phyloP scores from a whole-genome alignment of 306 rosid genomes.

The Quillaja saponaria region DNA sequence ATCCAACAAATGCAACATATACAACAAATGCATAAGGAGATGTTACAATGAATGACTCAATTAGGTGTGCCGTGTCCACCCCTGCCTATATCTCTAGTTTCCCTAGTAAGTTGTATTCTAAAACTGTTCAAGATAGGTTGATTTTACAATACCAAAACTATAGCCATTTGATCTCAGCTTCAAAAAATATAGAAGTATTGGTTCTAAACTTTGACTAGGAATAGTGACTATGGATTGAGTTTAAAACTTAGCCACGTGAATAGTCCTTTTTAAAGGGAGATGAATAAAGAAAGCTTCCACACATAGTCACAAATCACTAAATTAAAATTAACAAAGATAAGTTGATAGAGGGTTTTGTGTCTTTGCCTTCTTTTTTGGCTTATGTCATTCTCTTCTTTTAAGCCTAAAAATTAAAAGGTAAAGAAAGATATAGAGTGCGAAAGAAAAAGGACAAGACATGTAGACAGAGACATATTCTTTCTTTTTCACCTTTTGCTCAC shows the following conservation, averaged over 20 bases:
- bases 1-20: too few relatives aligned
- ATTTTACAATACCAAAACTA: neutral
- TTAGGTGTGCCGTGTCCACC: too few relatives aligned
- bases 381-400: slow-evolving; percentile 31
- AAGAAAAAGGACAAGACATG: neutral
- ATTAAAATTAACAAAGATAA: neutral
- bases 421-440: slow-evolving; percentile 1
- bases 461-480: slow-evolving; percentile 1
- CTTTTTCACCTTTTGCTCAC: neutral
- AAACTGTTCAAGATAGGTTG: too few relatives aligned
- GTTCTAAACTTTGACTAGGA: slow-evolving; percentile 30
- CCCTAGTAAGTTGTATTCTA: too few relatives aligned
- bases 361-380: slow-evolving; percentile 45
- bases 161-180: neutral
- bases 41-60: too few relatives aligned
- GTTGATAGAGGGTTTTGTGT: neutral
- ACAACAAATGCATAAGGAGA: too few relatives aligned
- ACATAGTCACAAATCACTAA: too few relatives aligned
- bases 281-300: neutral
- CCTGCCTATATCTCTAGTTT: too few relatives aligned
- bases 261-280: neutral
- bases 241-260: neutral
- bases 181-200: too few relatives aligned
- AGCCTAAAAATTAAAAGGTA: slow-evolving; percentile 14
- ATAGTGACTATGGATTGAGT: neutral